phyloP scores from a whole-genome alignment of 306 rosid species.

The Astragalus glycyphyllos region DNA sequence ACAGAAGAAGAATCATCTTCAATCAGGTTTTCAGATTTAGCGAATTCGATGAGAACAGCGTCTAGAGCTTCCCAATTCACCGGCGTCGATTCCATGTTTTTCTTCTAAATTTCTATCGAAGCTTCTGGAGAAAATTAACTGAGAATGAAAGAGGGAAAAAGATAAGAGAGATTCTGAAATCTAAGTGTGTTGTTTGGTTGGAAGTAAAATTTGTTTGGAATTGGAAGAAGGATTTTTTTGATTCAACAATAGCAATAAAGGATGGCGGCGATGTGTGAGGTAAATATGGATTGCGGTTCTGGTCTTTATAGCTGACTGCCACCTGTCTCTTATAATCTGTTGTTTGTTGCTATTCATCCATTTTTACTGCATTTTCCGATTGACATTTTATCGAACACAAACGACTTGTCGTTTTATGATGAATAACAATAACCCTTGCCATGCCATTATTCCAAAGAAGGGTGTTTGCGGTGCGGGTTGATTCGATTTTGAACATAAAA shows the following conservation, averaged over 20 bases:
- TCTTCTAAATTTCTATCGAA: background rate
- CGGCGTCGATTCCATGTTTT: slow-evolving; percentile 73
- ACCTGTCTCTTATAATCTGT: slow-evolving; percentile 48
- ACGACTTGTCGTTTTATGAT: too few relatives aligned
- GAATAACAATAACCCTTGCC: too few relatives aligned
- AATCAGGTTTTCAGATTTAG: slow-evolving; percentile 87
- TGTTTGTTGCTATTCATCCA: too few relatives aligned
- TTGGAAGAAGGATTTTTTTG: slow-evolving; percentile 1
- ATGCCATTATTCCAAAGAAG: too few relatives aligned
- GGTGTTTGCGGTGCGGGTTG: too few relatives aligned
- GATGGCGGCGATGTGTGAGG: slow-evolving; percentile 55
- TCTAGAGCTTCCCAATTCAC: slow-evolving; percentile 97
- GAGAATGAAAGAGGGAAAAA: background rate
- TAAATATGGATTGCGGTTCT: slow-evolving; percentile 42
- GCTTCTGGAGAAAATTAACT: slow-evolving; percentile 38
- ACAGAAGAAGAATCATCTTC: slow-evolving; percentile 61
- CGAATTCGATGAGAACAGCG: slow-evolving; percentile 80
- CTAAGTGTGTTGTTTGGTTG: slow-evolving; percentile 22
- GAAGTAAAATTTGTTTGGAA: slow-evolving; percentile 24
- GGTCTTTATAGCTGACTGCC: slow-evolving; percentile 38
- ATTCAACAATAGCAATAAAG: slow-evolving; percentile 39
- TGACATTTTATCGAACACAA: too few relatives aligned
- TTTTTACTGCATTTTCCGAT: too few relatives aligned
- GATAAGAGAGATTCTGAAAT: slow-evolving; percentile 1
- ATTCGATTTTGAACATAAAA: too few relatives aligned